Base-by-base conservation (phyloP, 106 monocot species). In the Triglochin maritima region DNA sequence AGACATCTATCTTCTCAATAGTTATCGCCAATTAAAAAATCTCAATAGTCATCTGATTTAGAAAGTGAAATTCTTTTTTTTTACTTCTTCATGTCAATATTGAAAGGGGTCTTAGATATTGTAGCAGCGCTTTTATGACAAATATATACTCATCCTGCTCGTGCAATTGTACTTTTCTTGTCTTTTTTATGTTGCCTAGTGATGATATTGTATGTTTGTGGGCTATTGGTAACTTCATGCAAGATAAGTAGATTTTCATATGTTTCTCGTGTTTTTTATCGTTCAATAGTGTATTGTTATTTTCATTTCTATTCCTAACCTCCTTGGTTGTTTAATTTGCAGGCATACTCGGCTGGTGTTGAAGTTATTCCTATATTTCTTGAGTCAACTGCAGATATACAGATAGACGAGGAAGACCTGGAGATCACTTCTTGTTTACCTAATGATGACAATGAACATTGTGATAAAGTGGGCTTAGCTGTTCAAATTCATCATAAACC, bases 301-400 rank as follows among this genome's bases (percentile, higher is more conserved):
- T 52, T 8, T 52, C 11, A 52, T 52, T 52, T 52, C 52, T 5
- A 15, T 58, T 29, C 29, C 29, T 29, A 29, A 29, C 29, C 29
- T 29, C 29, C 13, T 13, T 13, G 15, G 10, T 52, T 7, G 11
- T 11, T 63, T 29, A 4, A 44, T 62, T 81, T 79, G 45, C 77
- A 93, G 93, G 70, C 76, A 70, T 78, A 59, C 60, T 88, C 81
- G 10, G 83, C 88, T 53, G 60, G 16, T 65, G 79, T 93, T 45
- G 86, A 88, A 79, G 86, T 93, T 75, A 80, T 86, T 47, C 93
- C 93, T 46, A 72, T 88, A 13, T 93, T 83, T 67, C 81, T 93
- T 46, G 81, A 81, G 71, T 73, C 77, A 62, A 47, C 61, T 57
- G 41, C 71, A 67, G 73, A 79, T 66, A 59, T 88, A 65, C 66